phyloP scores from a whole-genome alignment of 2,329 filamentous ascomycete species.

The Coleophoma eucalyptorum region DNA sequence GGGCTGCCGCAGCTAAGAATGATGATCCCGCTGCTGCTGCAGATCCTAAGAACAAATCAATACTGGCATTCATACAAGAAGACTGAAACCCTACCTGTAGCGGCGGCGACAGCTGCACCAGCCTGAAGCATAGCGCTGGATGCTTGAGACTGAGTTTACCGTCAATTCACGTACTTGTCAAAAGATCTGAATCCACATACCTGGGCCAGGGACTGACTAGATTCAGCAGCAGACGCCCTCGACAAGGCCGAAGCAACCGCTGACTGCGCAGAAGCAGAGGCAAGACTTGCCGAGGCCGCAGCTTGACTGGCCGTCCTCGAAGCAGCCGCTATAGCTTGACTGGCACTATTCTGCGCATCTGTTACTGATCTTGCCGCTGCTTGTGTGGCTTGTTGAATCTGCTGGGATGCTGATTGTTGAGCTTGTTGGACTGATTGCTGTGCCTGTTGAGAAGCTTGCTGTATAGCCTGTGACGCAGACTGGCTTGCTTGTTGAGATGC shows the following conservation, averaged over 20 bases:
- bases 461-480: not conserved
- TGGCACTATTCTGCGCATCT: not conserved
- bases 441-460: not conserved
- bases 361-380: not conserved
- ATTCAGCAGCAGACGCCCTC: not conserved
- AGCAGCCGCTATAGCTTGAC: not conserved
- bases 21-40: conserved; percentile 23
- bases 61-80: conserved; percentile 2
- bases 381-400: not conserved
- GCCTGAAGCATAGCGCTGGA: conserved; percentile 20
- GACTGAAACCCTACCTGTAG: conserved; percentile 17
- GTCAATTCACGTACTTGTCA: not conserved
- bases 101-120: conserved; percentile 21
- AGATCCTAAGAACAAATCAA: conserved; percentile 12
- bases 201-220: not conserved
- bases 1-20: conserved; percentile 21
- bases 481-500: not conserved
- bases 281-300: too few species aligned
- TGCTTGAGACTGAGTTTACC: conserved; percentile 18
- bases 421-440: not conserved
- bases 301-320: not conserved
- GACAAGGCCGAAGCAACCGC: not conserved
- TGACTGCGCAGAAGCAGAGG: not conserved
- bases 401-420: not conserved
- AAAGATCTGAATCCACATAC: not conserved